These are phyloP conservation scores for Fusarium gaditjirri DNA, from an alignment of 2,329 filamentous ascomycete genomes.

Conservation along the genomic window DNA sequence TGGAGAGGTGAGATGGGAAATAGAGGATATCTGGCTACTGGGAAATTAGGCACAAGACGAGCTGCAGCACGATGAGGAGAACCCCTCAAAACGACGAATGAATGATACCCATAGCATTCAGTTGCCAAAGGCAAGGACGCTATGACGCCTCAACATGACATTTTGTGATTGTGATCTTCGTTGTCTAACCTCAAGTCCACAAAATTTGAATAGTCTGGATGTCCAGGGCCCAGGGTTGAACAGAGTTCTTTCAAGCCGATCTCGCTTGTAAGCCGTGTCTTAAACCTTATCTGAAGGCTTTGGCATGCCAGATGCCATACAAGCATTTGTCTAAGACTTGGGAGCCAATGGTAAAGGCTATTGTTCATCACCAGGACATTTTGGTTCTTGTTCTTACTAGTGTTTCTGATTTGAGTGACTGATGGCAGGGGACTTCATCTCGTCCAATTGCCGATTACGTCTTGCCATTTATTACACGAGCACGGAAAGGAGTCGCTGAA, in stretches of 20 bases:
- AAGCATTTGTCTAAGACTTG: slow-evolving; percentile 13
- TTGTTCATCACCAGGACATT: slow-evolving; percentile 7
- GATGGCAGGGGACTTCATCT: not conserved
- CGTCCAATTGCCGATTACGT: not conserved
- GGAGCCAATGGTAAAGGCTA: not conserved
- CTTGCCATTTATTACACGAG: not conserved
- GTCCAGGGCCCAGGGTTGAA: not conserved
- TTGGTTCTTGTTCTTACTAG: not conserved
- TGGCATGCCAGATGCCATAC: not conserved
- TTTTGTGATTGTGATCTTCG: not conserved
- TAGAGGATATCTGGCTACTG: slow-evolving; percentile 86
- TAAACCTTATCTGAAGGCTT: not conserved
- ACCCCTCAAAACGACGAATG: slow-evolving; percentile 5
- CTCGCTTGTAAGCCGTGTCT: slow-evolving; percentile 1
- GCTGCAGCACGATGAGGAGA: slow-evolving; percentile 44
- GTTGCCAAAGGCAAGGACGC: not conserved
- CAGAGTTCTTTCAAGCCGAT: not conserved
- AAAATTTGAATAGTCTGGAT: not conserved
- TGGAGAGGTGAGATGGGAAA: slow-evolving; percentile 94
- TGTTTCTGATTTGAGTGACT: slow-evolving; percentile 5
- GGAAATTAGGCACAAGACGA: slow-evolving; percentile 72
- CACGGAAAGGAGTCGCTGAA: not conserved
- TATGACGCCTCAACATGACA: not conserved
- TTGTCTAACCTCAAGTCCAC: not conserved
- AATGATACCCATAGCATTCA: slow-evolving; percentile 12